Base-by-base conservation (phyloP, 1,284 basidiomycete genomes). In the Volvariella volvacea region DNA sequence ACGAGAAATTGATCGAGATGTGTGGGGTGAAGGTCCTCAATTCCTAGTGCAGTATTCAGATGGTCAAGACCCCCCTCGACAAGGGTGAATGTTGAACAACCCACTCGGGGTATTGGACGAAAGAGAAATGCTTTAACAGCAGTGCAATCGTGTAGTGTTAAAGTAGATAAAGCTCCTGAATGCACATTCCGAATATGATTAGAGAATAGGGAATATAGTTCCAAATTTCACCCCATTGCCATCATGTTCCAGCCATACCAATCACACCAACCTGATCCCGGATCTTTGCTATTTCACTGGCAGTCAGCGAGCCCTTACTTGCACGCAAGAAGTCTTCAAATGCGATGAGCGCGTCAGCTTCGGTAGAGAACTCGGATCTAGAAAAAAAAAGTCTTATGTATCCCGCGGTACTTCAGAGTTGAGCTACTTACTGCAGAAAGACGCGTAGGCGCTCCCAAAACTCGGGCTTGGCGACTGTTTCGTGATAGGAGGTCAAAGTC, bases 241-340 rank as follows among this genome's bases (percentile, higher is more conserved):
- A 28, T 58, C 61, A 88, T 45, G 76, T 83, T 22, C 87, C 87
- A 25, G 78, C 80, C 87, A 90, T 90, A 8, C 88, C 87, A 41
- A 79, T 68, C 30, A 88, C 71, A 15, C 85, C 86, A 33, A 87
- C 81, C 21, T 71, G 68, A 57, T 89, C 87, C 25, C 87, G 75
- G 55, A 90, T 87, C 65, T 75, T 84, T 20, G 87, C 87, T 47
- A 90, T 85, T 57, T 90, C 83, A 53, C 68, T 78, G 0, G 81
- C 74, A 3, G 77, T 83, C 49, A 90, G 69, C 9, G 70, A 66
- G 8, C 76, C 78, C 56, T 90, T 90, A 57, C 74, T 79, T 0
- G 79, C 83, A 38, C 77, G 69, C 47, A 90, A 70, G 62, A 86
- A 90, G 49, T 84, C 76, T 59, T 90, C 87, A 55, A 85, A 89